Percentiles rank a stretch among this genome's conserved stretches.
Conservation (phyloP, 495 filamentous ascomycete genomes). For the Letharia columbiana region DNA sequence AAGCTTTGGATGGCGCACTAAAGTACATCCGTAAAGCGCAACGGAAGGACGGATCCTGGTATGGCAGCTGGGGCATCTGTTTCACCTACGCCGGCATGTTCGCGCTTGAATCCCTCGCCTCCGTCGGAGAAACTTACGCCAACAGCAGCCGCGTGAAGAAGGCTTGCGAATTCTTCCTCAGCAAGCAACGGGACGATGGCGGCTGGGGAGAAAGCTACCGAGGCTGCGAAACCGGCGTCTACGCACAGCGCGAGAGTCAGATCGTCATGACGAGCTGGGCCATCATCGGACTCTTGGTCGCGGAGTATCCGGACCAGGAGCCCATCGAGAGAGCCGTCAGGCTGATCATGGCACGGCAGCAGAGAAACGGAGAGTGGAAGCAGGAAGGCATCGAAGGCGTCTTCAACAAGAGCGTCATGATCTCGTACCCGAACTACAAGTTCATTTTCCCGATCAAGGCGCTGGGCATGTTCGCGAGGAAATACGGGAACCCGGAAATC, state of each 20-base stretch:
- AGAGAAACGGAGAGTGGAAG: slow-evolving; percentile 82
- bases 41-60: slow-evolving; percentile 81
- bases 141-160: slow-evolving; percentile 61
- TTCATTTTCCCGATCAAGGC: slow-evolving; percentile 93
- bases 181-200: slow-evolving; percentile 75
- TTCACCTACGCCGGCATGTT: slow-evolving; percentile 97
- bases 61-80: slow-evolving; percentile 95
- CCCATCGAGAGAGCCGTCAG: slow-evolving; percentile 66
- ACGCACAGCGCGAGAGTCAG: slow-evolving; percentile 60
- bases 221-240: slow-evolving; percentile 55
- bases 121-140: slow-evolving; percentile 69
- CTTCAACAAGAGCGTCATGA: slow-evolving; percentile 99
- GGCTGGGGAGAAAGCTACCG: slow-evolving; percentile 96
- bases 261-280: slow-evolving; percentile 95
- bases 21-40: slow-evolving; percentile 74
- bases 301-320: slow-evolving; percentile 66
- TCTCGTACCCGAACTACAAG: slow-evolving; percentile 99
- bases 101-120: slow-evolving; percentile 75
- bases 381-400: slow-evolving; percentile 96
- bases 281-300: slow-evolving; percentile 73
- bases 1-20: slow-evolving; percentile 61
- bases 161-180: slow-evolving; percentile 78
- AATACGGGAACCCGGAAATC: slow-evolving; percentile 58
- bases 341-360: slow-evolving; percentile 78
- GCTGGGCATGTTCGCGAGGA: slow-evolving; percentile 73